These are phyloP conservation scores for Penicillium sumatraense DNA, from an alignment of 2,329 filamentous ascomycete genomes.

Conservation along the genomic window DNA sequence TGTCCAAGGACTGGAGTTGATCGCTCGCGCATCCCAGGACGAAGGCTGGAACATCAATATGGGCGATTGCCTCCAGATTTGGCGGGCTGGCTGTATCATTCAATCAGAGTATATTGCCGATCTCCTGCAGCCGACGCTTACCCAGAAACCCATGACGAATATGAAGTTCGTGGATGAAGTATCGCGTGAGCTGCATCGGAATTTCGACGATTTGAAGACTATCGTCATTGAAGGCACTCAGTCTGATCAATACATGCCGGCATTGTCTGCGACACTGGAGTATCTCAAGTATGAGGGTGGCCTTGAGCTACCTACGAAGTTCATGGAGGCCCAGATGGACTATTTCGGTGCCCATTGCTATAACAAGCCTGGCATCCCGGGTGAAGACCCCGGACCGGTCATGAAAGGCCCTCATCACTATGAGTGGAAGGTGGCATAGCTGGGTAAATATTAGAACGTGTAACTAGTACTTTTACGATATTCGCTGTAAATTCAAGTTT, in stretches of 20 bases:
- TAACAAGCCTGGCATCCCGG: constrained; percentile 56
- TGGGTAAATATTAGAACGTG: not conserved
- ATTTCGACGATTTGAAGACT: constrained; percentile 58
- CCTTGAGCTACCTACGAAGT: constrained; percentile 66
- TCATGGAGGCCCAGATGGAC: constrained; percentile 73
- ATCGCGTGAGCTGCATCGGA: constrained; percentile 57
- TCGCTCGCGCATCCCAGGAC: constrained; percentile 61
- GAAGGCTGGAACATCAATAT: constrained; percentile 61
- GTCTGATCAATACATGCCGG: constrained; percentile 64
- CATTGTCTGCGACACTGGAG: constrained; percentile 66
- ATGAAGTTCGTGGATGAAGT: constrained; percentile 51
- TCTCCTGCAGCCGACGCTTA: constrained; percentile 52
- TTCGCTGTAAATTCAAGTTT: no score
- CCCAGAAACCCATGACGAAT: constrained; percentile 36
- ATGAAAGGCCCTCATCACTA: constrained; percentile 65
- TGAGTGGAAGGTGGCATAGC: constrained; percentile 60
- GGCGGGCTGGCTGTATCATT: constrained; percentile 74
- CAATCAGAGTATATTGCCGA: constrained; percentile 68
- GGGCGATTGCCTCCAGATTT: constrained; percentile 57
- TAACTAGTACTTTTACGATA: no score
- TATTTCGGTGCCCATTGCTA: constrained; percentile 72
- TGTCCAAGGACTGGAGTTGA: constrained; percentile 68
- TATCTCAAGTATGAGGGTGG: constrained; percentile 68
- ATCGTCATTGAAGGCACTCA: constrained; percentile 60
- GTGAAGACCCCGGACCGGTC: constrained; percentile 57